Evolutionary conservation across 768 basidiomycete species (phyloP).

Genomic region (Multifurca ochricompacta): DNA sequence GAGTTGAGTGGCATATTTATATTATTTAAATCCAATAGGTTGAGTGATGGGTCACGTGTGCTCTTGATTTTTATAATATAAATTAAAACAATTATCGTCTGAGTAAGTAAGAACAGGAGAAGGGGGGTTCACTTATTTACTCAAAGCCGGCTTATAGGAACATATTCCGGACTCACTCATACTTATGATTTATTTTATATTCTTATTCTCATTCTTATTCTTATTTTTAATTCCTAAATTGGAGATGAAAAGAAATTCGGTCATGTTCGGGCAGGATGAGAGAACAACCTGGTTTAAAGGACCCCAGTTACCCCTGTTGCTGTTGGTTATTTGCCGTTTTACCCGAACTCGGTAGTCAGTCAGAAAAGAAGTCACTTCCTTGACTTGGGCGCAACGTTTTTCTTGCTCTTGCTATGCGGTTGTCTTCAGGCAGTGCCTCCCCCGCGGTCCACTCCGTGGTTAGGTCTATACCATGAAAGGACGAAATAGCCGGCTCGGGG

Average conservation of each 20-base stretch:
- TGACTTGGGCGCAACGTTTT: not conserved
- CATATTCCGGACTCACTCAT: not conserved
- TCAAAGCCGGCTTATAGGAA: not conserved
- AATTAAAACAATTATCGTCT: too few species aligned
- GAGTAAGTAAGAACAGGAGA: too few species aligned
- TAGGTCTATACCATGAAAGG: not conserved
- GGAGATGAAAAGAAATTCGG: not conserved
- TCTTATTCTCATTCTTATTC: not conserved
- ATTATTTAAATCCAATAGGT: too few species aligned
- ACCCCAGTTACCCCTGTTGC: slow-evolving; percentile 6
- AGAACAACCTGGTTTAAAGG: not conserved
- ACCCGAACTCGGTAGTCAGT: not conserved
- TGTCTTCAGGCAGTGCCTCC: not conserved
- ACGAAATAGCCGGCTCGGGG: slow-evolving; percentile 4
- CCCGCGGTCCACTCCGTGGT: not conserved
- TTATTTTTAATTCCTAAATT: not conserved
- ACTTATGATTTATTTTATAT: too few species aligned
- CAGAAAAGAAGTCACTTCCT: not conserved
- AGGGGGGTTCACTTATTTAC: too few species aligned
- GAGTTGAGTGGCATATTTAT: not conserved
- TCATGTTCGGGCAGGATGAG: slow-evolving; percentile 9
- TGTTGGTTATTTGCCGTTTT: not conserved
- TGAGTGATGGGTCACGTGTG: too few species aligned
- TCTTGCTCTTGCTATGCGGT: not conserved
- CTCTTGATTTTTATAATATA: too few species aligned